Evolutionary conservation across 805 yeast species (phyloP), one percentile per base, ranked within the genome.

Genomic region (Metschnikowia kunwiensis): DNA sequence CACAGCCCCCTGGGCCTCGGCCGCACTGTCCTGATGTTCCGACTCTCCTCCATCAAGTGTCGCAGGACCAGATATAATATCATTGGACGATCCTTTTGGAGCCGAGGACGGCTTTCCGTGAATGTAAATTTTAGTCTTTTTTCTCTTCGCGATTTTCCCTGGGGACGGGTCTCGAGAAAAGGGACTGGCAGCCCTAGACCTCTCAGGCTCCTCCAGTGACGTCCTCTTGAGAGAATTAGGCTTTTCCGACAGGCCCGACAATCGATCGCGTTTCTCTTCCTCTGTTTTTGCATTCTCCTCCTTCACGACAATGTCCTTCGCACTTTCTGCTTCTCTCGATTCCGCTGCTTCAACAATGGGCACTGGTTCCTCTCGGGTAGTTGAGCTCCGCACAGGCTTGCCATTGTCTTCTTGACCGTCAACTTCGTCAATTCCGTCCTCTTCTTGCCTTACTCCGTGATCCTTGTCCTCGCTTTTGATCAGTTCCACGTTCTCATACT

Each of bases 111-210:
- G 19, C 24, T 42, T 44, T 13, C 40, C 34, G 46, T 58, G 65
- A 15, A 60, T 54, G 45, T 60, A 60, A 15, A 58, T 52, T 35
- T 55, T 30, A 12, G 40, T 58, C 47, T 57, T 59, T 33, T 51
- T 55, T 46, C 54, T 50, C 39, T 54, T 56, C 8, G 41, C 14
- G 24, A 26, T 9, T 18, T 34, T 30, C 23, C 34, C 11, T 4
- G 41, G 32, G 11, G 49, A 36, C 19, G 31, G 40, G 15, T 44
- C 44, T 7, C 27, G 27, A 3, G 49, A 36, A 25, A 45, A 45
- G 8, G 49, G 49, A 21, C 49, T 45, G 9, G 49, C 42, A 5
- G 47, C 36, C 3, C 49, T 40, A 16, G 41, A 32, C 10, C 26
- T 19, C 4, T 37, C 40, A 11, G 32, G 26, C 16, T 28, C 41